Percentiles rank a stretch among this genome's conserved stretches.
Evolutionary conservation across 2,329 filamentous ascomycete species (phyloP).

Genomic region (Pseudogymnoascus sp.): DNA sequence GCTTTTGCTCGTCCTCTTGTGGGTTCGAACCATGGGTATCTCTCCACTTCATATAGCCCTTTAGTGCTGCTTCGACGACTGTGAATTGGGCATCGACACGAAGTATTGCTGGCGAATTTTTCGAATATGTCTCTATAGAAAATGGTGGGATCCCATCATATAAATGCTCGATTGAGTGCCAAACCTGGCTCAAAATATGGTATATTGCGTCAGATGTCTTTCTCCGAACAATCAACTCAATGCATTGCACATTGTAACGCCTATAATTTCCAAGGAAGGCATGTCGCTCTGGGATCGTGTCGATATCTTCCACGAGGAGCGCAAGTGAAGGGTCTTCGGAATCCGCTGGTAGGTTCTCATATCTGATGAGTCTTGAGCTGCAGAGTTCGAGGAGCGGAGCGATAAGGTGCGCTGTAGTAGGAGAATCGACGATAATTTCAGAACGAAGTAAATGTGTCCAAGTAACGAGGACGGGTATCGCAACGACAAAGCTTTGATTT

Average conservation of each 20-base stretch:
- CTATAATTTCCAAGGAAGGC: slow-evolving; percentile 94
- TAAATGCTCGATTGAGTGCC: slow-evolving; percentile 63
- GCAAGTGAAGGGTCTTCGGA: slow-evolving; percentile 69
- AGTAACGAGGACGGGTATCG: slow-evolving; percentile 82
- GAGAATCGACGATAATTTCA: slow-evolving; percentile 57
- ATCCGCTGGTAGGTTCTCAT: slow-evolving; percentile 78
- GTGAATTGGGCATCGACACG: slow-evolving; percentile 83
- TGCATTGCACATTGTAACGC: slow-evolving; percentile 77
- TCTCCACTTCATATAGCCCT: slow-evolving; percentile 79
- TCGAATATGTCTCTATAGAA: slow-evolving; percentile 53
- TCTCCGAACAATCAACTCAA: slow-evolving; percentile 76
- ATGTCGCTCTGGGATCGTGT: slow-evolving; percentile 87
- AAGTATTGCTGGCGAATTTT: slow-evolving; percentile 63
- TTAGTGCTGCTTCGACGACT: slow-evolving; percentile 79
- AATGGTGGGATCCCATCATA: slow-evolving; percentile 64
- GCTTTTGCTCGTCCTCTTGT: slow-evolving; percentile 42
- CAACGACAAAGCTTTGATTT: slow-evolving; percentile 81
- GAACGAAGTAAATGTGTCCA: slow-evolving; percentile 79
- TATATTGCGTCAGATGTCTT: slow-evolving; percentile 77
- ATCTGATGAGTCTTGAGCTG: slow-evolving; percentile 74
- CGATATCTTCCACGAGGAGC: slow-evolving; percentile 87
- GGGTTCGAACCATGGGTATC: slow-evolving; percentile 41
- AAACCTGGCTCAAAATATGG: slow-evolving; percentile 75
- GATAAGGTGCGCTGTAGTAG: slow-evolving; percentile 51
- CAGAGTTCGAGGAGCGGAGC: slow-evolving; percentile 73